phyloP scores from a whole-genome alignment of 305 asterid genomes.

The Fraxinus sp. region DNA sequence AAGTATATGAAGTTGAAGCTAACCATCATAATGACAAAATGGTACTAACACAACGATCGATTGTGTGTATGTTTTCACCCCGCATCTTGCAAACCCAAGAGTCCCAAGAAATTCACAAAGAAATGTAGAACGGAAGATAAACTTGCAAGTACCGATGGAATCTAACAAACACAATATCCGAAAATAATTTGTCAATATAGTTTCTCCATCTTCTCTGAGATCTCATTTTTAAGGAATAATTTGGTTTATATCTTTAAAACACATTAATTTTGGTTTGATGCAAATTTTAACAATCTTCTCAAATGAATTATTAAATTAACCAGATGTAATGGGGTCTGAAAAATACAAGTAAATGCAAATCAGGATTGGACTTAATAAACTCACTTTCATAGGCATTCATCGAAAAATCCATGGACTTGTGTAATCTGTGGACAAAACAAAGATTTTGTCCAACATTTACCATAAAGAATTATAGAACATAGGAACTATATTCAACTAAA shows the following conservation, averaged over 20 bases:
- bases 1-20: slow-evolving; percentile 32
- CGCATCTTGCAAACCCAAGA: slow-evolving; percentile 73
- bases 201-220: no score
- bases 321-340: background rate
- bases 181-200: no score
- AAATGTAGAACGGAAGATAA: background rate
- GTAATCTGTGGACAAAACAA: slow-evolving; percentile 62
- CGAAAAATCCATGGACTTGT: slow-evolving; percentile 90
- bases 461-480: background rate
- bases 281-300: background rate
- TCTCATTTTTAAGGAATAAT: no score
- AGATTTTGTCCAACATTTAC: slow-evolving; percentile 12
- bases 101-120: background rate
- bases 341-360: slow-evolving; percentile 1
- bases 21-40: slow-evolving; percentile 81
- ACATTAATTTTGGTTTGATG: background rate
- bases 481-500: slow-evolving; percentile 4
- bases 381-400: slow-evolving; percentile 93
- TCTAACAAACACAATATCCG: background rate
- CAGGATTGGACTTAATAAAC: slow-evolving; percentile 28
- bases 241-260: background rate
- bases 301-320: background rate
- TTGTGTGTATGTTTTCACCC: slow-evolving; percentile 75
- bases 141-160: background rate
- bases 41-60: slow-evolving; percentile 84